Percentiles rank a stretch among this genome's conserved stretches.
Conservation (phyloP, 129 eudicot species). For the carrot (Daucus carota) region DH1_v3.0 NC_030381.2:54534501-54535000, state of each 20-base stretch:
- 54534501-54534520: background rate
- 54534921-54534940: background rate
- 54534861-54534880: background rate
- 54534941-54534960: background rate
- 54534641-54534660: background rate
- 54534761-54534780: background rate
- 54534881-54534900: background rate
- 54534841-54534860: background rate
- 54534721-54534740: background rate
- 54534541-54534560: background rate
- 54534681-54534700: background rate
- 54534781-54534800: background rate
- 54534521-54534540: background rate
- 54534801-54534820: background rate
- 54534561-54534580: background rate
- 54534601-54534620: background rate
- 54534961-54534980: background rate
- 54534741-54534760: background rate
- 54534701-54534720: background rate
- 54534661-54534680: background rate
- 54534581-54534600: background rate
- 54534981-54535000: slow-evolving; percentile 25
- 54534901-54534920: background rate
- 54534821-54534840: background rate
- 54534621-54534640: background rate